Conservation (phyloP, 306 rosid genomes). For the Cicer chorassanicum region DNA sequence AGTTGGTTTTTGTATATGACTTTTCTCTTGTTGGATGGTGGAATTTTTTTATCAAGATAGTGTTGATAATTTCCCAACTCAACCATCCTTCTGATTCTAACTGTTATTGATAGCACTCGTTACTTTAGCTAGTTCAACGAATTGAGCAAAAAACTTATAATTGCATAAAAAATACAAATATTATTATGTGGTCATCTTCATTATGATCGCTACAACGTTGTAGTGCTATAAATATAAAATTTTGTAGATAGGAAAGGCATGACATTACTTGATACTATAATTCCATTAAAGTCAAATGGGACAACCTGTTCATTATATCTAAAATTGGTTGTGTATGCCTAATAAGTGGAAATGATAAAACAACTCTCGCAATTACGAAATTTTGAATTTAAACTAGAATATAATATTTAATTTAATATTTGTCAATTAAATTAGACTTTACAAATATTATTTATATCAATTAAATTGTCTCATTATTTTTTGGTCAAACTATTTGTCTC, state of each 20-base stretch:
- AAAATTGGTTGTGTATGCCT: background rate
- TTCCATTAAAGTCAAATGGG: conserved; percentile 1
- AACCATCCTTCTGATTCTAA: conserved; percentile 3
- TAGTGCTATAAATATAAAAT: background rate
- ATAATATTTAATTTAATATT: too few relatives aligned
- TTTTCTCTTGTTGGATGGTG: background rate
- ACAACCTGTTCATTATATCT: background rate
- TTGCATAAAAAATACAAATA: background rate
- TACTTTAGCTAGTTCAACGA: background rate
- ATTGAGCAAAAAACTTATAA: background rate
- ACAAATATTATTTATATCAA: too few relatives aligned
- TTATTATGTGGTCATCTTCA: background rate
- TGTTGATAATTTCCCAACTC: background rate
- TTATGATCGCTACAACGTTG: background rate
- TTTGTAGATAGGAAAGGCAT: background rate
- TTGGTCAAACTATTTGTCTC: too few relatives aligned
- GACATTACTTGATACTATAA: background rate
- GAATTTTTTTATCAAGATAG: background rate
- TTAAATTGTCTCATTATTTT: background rate
- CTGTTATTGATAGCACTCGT: background rate
- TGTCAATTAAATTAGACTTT: too few relatives aligned
- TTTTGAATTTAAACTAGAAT: too few relatives aligned
- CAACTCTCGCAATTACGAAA: too few relatives aligned
- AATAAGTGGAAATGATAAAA: too few relatives aligned
- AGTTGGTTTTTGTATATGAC: background rate